Evolutionary conservation across 1,284 basidiomycete species (phyloP), one percentile per base, ranked within the genome.

Genomic region (Ustilago nuda): DNA sequence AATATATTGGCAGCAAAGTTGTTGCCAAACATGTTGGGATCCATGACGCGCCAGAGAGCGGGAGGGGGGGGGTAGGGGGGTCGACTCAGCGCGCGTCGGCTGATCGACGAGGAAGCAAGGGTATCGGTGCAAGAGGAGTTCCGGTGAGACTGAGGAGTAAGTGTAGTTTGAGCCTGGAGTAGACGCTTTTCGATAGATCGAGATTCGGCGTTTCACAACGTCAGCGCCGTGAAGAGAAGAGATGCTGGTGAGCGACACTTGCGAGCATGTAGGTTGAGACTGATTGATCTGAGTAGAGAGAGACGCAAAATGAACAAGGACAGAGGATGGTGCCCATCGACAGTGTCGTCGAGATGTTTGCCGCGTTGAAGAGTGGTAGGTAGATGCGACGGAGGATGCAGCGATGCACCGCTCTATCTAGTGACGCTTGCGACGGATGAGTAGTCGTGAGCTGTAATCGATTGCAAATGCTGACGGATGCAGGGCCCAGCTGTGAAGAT

Each of bases 1-100:
- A 76, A 76, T 68, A 76, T 72, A 66, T 48, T 48, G 46, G 59
- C 69, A 60, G 74, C 74, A 69, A 72, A 72, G 53, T 69, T 62
- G 62, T 72, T 76, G 69, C 74, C 69, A 56, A 76, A 76, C 69
- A 76, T 68, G 74, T 72, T 69, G 60, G 74, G 74, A 58, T 76
- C 66, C 74, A 76, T 76, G 69, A 61, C 64, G 69, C 69, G 65
- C 73, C 48, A 32, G 19, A 4, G 53, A 61, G 61, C 35, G 43
- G 15, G n/a, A n/a, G n/a, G n/a, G n/a, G n/a, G n/a, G n/a, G n/a
- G n/a, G n/a, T n/a, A n/a, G n/a, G 37, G 6, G n/a, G 50, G 61
- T 17, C 65, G 65, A 62, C 39, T 60, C 71, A 64, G 61, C 65
- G 63, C 64, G 64, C 69, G 64, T 63, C 56, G 30, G 63, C 63